Conservation (phyloP, 192 early-diverging fungal genomes). For the Coemansia sp. region DNA sequence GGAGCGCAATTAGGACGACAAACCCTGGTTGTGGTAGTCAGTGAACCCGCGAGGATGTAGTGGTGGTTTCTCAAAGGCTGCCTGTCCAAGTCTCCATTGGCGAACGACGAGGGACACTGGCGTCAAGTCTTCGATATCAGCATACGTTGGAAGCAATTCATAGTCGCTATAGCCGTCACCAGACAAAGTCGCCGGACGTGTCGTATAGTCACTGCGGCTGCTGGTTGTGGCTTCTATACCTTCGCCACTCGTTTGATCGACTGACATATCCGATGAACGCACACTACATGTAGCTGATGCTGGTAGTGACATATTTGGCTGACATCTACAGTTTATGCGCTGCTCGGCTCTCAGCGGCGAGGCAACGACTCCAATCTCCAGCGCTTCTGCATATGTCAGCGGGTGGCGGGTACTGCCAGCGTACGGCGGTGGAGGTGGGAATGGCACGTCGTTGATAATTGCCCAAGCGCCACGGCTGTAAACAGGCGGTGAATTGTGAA, state of each 20-base stretch:
- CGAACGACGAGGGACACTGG: slow-evolving; percentile 35
- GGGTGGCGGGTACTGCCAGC: slow-evolving; percentile 46
- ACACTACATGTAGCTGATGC: slow-evolving; percentile 19
- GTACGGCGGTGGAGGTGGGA: slow-evolving; percentile 50
- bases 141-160: slow-evolving; percentile 28
- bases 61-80: slow-evolving; percentile 48
- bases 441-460: slow-evolving; percentile 57
- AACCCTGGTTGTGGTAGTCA: not conserved
- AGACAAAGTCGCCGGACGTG: not conserved
- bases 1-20: not conserved
- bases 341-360: slow-evolving; percentile 50
- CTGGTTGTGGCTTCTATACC: slow-evolving; percentile 18
- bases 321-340: slow-evolving; percentile 19
- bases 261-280: not conserved
- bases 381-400: slow-evolving; percentile 44
- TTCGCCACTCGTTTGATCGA: not conserved
- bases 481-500: slow-evolving; percentile 23
- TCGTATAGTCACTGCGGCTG: not conserved
- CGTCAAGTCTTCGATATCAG: slow-evolving; percentile 15
- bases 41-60: slow-evolving; percentile 26
- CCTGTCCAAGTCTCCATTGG: slow-evolving; percentile 39
- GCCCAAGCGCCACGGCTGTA: slow-evolving; percentile 52
- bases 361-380: slow-evolving; percentile 55
- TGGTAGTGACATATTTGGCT: not conserved
- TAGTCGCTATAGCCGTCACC: not conserved